These are phyloP conservation scores for Fusarium mexicanum DNA, from an alignment of 2,329 filamentous ascomycete genomes.

Conservation along the genomic window DNA sequence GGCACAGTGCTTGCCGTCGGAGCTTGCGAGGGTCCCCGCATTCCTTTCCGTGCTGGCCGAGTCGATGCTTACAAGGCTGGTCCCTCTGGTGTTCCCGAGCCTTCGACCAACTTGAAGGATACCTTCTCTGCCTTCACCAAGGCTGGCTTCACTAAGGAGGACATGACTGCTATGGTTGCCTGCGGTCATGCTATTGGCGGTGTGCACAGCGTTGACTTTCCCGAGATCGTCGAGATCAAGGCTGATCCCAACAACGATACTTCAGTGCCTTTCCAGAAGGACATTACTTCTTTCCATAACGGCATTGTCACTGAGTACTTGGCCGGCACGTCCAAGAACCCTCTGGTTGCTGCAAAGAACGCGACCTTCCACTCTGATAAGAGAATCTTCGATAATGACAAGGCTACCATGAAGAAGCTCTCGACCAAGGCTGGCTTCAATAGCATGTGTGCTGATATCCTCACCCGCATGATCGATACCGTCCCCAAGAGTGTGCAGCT, in stretches of 20 bases:
- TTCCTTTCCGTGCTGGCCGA: slow-evolving; percentile 46
- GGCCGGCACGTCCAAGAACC: slow-evolving; percentile 52
- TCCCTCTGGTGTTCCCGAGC: slow-evolving; percentile 44
- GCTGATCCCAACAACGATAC: slow-evolving; percentile 38
- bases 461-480: slow-evolving; percentile 50
- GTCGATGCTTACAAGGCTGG: slow-evolving; percentile 46
- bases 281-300: slow-evolving; percentile 55
- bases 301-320: slow-evolving; percentile 56
- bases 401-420: slow-evolving; percentile 55
- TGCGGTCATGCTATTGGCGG: slow-evolving; percentile 52
- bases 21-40: slow-evolving; percentile 47
- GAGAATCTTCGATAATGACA: slow-evolving; percentile 55
- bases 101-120: slow-evolving; percentile 40
- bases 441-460: slow-evolving; percentile 44
- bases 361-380: slow-evolving; percentile 53
- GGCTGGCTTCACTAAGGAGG: slow-evolving; percentile 45
- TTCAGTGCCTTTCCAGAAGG: slow-evolving; percentile 47
- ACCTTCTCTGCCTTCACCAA: slow-evolving; percentile 44
- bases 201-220: slow-evolving; percentile 56
- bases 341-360: slow-evolving; percentile 53
- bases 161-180: slow-evolving; percentile 51
- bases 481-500: slow-evolving; percentile 45
- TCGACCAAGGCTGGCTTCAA: slow-evolving; percentile 48
- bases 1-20: slow-evolving; percentile 50
- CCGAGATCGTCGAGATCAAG: slow-evolving; percentile 47